These are phyloP conservation scores for Rhizophagus clarus DNA, from an alignment of 192 early-diverging fungal genomes.

Conservation along the genomic window DNA sequence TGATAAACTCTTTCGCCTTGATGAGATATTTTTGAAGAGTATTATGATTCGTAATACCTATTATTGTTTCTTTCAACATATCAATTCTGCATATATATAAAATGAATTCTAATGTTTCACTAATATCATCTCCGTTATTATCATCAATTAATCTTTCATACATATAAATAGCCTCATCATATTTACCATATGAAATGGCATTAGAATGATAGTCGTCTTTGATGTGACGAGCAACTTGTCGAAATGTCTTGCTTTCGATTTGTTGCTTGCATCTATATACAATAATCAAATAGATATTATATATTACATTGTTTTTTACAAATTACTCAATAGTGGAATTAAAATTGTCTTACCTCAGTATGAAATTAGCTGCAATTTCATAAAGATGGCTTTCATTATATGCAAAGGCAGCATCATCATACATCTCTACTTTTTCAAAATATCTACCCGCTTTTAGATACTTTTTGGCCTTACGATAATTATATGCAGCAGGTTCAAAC, in stretches of 20 bases:
- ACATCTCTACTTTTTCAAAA: constrained; percentile 22
- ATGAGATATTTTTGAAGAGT: not conserved
- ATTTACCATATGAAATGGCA: not conserved
- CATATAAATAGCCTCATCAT: not conserved
- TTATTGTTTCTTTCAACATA: not conserved
- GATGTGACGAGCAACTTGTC: not conserved
- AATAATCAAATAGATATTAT: not conserved
- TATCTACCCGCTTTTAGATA: not conserved
- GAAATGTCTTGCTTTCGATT: not conserved
- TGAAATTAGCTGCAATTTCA: constrained; percentile 5
- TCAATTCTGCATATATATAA: constrained; percentile 11
- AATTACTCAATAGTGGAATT: not conserved
- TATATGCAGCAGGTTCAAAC: constrained; percentile 8
- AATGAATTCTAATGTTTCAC: not conserved
- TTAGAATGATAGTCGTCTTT: not conserved
- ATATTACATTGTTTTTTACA: not conserved
- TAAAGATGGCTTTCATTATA: constrained; percentile 6
- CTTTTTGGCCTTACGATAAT: not conserved
- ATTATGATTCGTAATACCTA: not conserved
- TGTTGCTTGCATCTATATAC: not conserved
- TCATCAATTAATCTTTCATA: not conserved
- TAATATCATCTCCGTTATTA: not conserved
- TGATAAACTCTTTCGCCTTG: not conserved
- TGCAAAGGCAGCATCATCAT: constrained; percentile 2
- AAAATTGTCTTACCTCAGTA: constrained; percentile 13